phyloP scores from a whole-genome alignment of 495 filamentous ascomycete species.

The Achaetomiella virescens region DNA sequence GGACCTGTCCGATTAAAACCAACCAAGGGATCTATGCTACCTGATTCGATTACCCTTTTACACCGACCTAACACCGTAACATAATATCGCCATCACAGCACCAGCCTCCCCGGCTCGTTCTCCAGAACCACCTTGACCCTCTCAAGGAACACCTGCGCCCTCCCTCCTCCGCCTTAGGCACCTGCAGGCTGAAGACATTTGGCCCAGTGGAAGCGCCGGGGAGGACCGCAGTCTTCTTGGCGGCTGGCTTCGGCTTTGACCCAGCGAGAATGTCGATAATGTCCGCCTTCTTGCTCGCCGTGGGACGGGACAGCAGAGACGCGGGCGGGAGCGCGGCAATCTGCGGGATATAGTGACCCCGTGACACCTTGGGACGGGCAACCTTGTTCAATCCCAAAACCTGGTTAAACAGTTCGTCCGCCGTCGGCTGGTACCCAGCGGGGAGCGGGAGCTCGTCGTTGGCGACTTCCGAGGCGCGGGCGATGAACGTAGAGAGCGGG shows the following conservation, averaged over 20 bases:
- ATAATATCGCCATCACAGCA: slow-evolving; percentile 41
- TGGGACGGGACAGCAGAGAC: slow-evolving; percentile 25
- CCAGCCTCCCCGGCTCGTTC: slow-evolving; percentile 70
- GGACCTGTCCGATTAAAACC: background rate
- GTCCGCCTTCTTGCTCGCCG: slow-evolving; percentile 58
- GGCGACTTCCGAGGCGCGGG: slow-evolving; percentile 72
- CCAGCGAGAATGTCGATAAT: slow-evolving; percentile 73
- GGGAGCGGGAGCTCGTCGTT: slow-evolving; percentile 76
- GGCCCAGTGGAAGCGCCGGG: slow-evolving; percentile 42
- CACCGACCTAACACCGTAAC: background rate
- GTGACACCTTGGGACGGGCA: slow-evolving; percentile 34
- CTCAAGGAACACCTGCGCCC: slow-evolving; percentile 74
- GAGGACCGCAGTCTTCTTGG: slow-evolving; percentile 22
- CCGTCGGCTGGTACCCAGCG: slow-evolving; percentile 51
- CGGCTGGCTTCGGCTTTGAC: slow-evolving; percentile 26
- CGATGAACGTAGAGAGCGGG: slow-evolving; percentile 81
- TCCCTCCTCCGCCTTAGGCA: slow-evolving; percentile 69
- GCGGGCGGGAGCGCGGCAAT: slow-evolving; percentile 54
- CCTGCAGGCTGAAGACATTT: slow-evolving; percentile 75
- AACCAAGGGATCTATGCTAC: slow-evolving; percentile 4
- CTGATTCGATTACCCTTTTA: background rate
- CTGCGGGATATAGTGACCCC: slow-evolving; percentile 64
- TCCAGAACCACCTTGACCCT: slow-evolving; percentile 77
- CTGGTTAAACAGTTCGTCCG: slow-evolving; percentile 83
- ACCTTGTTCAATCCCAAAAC: slow-evolving; percentile 64